Evolutionary conservation across 2,329 filamentous ascomycete species (phyloP), one percentile per base, ranked within the genome.

Genomic region (Penicillium expansum): DNA sequence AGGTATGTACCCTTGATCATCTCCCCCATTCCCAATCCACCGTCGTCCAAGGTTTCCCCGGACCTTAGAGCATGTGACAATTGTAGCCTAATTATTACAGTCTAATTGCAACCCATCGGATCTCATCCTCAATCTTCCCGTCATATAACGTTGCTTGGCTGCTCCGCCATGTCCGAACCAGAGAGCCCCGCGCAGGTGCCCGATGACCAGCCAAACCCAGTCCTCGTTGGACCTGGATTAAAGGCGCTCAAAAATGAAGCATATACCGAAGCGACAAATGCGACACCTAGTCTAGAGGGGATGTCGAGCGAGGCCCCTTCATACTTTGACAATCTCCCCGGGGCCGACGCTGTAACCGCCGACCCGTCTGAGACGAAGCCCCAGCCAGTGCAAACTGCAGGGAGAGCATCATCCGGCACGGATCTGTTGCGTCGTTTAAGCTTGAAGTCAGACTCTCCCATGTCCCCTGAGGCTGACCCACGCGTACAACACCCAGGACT

Each of bases 391-490:
- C 73, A 80, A 50, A 73, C 73, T 24, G 76, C 74, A 14, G 76
- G 74, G 45, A 79, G 77, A 56, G 77, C 77, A 37, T 74, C 71
- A 42, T 77, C 77, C 3, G 77, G 77, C 14, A 77, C 79, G 54
- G 82, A 84, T 35, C 67, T 84, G 37, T 69, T 84, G 43, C 77
- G 79, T 50, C 80, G 80, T n/a, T 65, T 84, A 60, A 84, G 81
- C 63, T 69, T 82, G 24, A 67, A 74, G 54, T 69, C 74, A 56
- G 63, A 63, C 18, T 67, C 71, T 48, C 75, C 77, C 33, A 65
- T 69, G 9, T 74, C 79, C 43, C 69, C 77, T n/a, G 77, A 80
- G 55, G 63, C 79, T 20, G 82, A 86, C 62, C 83, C 84, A 27
- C 77, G 79, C 48, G 74, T 78, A 47, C 79, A 82, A 33, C 80